Evolutionary conservation across 2,329 filamentous ascomycete species (phyloP).

Genomic region (Fusarium citri): DNA sequence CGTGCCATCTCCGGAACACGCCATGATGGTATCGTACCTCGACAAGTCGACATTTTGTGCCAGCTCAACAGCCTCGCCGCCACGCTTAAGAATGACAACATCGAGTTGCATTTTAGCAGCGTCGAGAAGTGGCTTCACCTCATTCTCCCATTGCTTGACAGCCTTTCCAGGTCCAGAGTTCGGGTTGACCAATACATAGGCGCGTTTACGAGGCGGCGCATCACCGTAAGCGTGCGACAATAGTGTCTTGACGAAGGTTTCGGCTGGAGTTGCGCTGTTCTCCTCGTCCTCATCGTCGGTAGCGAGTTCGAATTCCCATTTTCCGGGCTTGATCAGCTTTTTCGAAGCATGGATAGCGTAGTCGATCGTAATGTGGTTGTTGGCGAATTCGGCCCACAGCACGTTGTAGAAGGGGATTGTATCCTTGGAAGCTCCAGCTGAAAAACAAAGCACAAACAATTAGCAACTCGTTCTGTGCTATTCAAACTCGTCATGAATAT

Average conservation of each 20-base stretch:
- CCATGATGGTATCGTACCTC: constrained; percentile 84
- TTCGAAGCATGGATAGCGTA: constrained; percentile 74
- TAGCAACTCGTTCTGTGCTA: constrained; percentile 3
- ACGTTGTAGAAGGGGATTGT: constrained; percentile 83
- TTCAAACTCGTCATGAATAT: neutral
- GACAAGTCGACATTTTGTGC: constrained; percentile 80
- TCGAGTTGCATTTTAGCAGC: constrained; percentile 84
- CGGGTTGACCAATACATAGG: constrained; percentile 92
- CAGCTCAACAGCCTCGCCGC: constrained; percentile 83
- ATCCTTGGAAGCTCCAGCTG: constrained; percentile 43
- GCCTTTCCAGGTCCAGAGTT: constrained; percentile 86
- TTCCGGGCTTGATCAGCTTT: constrained; percentile 68
- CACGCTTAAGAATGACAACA: constrained; percentile 75
- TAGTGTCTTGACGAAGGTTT: constrained; percentile 74
- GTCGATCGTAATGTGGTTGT: constrained; percentile 73
- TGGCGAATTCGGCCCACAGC: constrained; percentile 79
- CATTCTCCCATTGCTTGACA: constrained; percentile 75
- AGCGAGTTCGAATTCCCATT: constrained; percentile 65
- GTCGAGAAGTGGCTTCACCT: constrained; percentile 84
- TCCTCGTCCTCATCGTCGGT: constrained; percentile 13
- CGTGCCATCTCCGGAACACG: constrained; percentile 91
- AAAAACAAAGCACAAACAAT: neutral
- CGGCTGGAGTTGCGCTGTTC: constrained; percentile 53
- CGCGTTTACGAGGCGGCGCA: constrained; percentile 76
- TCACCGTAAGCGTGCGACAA: constrained; percentile 76